Evolutionary conservation across 2,329 filamentous ascomycete species (phyloP).

Genomic region (Colletotrichum sp.): DNA sequence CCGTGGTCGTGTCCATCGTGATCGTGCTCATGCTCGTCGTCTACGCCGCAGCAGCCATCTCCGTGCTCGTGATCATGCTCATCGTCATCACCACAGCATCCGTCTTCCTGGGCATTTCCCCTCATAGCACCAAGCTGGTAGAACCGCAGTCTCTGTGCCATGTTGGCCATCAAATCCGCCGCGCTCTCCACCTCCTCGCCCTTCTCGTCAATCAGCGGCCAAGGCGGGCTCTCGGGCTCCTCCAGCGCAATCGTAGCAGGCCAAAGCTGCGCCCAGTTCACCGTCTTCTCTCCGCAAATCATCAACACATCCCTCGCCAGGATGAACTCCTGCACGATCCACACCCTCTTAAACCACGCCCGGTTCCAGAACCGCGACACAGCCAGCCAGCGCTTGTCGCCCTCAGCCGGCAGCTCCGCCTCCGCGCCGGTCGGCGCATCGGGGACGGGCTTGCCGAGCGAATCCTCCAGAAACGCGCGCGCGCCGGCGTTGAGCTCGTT

Average conservation of each 20-base stretch:
- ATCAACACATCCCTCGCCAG: conserved; percentile 24
- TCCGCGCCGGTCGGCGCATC: background rate
- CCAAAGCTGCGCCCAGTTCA: conserved; percentile 10
- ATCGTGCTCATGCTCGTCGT: background rate
- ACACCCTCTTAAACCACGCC: conserved; percentile 31
- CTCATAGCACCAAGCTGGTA: conserved; percentile 19
- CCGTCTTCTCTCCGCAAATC: conserved; percentile 26
- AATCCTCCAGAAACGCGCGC: conserved; percentile 4
- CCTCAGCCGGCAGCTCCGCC: conserved; percentile 2
- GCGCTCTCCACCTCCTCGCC: conserved; percentile 12
- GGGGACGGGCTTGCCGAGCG: background rate
- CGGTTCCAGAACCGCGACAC: conserved; percentile 21
- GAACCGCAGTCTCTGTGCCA: conserved; percentile 15
- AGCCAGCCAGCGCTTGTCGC: conserved; percentile 4
- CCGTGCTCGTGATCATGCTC: conserved; percentile 3
- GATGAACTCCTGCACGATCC: conserved; percentile 32
- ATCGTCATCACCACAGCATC: background rate
- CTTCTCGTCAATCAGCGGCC: conserved; percentile 8
- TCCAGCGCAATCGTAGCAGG: conserved; percentile 15
- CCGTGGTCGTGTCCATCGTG: background rate
- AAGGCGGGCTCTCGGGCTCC: conserved; percentile 16
- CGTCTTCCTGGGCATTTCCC: background rate
- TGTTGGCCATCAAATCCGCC: conserved; percentile 18
- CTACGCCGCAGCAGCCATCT: background rate
- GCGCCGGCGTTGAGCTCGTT: conserved; percentile 13